Conservation (phyloP, 345 rosid species). For the Schrenkiella parvula region DNA sequence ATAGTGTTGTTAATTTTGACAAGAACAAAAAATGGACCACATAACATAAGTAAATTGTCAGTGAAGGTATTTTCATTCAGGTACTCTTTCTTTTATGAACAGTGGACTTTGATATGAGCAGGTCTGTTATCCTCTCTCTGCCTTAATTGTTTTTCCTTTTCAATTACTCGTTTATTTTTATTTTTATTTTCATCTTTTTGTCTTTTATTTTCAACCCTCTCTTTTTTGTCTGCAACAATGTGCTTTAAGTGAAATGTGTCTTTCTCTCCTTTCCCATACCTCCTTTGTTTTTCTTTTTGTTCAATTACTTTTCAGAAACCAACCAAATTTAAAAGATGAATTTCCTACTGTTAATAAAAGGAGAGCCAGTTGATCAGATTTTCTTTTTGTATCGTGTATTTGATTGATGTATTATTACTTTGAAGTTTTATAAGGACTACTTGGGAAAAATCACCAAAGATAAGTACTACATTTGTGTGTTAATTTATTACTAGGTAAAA, state of each 20-base stretch:
- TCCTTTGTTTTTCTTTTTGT: constrained; percentile 19
- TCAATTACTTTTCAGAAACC: constrained; percentile 30
- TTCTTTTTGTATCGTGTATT: constrained; percentile 5
- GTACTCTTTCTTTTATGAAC: constrained; percentile 33
- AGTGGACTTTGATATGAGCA: constrained; percentile 24
- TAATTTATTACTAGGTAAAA: background rate
- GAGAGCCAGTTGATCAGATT: background rate
- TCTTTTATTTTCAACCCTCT: constrained; percentile 28
- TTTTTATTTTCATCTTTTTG: background rate
- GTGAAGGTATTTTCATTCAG: constrained; percentile 34
- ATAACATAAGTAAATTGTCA: constrained; percentile 31
- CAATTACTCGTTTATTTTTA: background rate
- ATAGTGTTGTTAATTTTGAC: background rate
- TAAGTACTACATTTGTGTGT: background rate
- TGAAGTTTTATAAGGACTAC: background rate
- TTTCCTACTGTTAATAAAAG: background rate
- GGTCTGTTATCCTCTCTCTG: constrained; percentile 5
- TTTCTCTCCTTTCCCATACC: constrained; percentile 40
- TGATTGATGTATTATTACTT: background rate
- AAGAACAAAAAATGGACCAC: constrained; percentile 25
- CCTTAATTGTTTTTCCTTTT: background rate
- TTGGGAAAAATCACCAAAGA: background rate
- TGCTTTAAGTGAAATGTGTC: constrained; percentile 37
- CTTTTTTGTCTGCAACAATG: constrained; percentile 33
- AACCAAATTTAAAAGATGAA: constrained; percentile 15